These are phyloP conservation scores for Pleurotus djamor DNA, from an alignment of 768 basidiomycete genomes.

Conservation along the genomic window DNA sequence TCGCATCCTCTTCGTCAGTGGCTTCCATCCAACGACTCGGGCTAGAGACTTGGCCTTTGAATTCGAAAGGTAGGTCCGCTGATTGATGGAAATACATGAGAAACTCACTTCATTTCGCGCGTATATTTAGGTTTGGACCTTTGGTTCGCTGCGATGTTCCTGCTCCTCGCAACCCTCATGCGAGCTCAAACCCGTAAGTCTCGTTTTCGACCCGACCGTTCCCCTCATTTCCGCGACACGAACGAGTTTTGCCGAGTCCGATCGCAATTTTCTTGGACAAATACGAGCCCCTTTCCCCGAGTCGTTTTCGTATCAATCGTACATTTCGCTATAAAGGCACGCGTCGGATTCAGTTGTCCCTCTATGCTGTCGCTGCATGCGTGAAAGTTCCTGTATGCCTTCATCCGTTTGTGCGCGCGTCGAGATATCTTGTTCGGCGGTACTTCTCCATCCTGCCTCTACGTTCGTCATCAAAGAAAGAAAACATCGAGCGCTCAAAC, in stretches of 20 bases:
- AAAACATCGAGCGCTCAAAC: conserved; percentile 58
- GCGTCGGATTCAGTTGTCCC: conserved; percentile 11
- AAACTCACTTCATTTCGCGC: neutral
- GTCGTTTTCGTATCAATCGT: conserved; percentile 4
- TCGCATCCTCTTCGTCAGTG: conserved; percentile 85
- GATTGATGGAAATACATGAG: neutral
- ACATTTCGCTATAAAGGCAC: neutral
- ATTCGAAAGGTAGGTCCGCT: conserved; percentile 68
- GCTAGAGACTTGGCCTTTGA: conserved; percentile 84
- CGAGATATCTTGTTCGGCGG: conserved; percentile 15
- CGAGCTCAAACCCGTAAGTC: conserved; percentile 83
- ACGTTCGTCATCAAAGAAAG: conserved; percentile 21
- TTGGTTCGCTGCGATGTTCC: conserved; percentile 89
- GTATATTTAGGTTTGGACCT: conserved; percentile 61
- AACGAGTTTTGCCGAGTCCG: conserved; percentile 25
- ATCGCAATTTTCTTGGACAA: conserved; percentile 11
- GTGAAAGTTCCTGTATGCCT: neutral
- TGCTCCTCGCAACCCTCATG: conserved; percentile 76
- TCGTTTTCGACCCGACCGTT: conserved; percentile 12
- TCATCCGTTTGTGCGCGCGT: conserved; percentile 4
- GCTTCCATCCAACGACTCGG: conserved; percentile 80
- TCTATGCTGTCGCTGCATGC: conserved; percentile 18
- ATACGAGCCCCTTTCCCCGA: conserved; percentile 15
- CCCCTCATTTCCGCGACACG: conserved; percentile 16
- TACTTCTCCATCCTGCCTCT: conserved; percentile 19